A percentile compares a stretch with the other conserved stretches of the same genome.
Conservation (phyloP, 2,329 filamentous ascomycete species). For the Fusarium nematophilum region DNA sequence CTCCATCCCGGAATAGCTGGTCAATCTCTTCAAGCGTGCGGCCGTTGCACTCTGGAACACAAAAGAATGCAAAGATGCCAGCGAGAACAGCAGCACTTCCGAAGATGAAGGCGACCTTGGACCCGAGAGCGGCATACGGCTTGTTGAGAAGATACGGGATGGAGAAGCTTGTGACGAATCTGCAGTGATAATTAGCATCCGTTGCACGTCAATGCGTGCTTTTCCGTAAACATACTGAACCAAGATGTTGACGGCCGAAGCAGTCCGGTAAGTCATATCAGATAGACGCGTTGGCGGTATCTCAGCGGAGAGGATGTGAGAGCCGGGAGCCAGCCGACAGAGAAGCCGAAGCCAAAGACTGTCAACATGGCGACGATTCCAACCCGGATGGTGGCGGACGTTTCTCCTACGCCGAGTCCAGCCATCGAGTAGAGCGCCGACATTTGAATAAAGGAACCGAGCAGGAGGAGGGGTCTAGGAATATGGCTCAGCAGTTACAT, state of each 20-base stretch:
- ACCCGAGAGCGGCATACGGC: slow-evolving; percentile 47
- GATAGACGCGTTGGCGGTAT: slow-evolving; percentile 45
- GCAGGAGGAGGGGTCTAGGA: slow-evolving; percentile 6
- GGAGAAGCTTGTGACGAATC: slow-evolving; percentile 49
- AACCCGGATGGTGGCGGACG: slow-evolving; percentile 14
- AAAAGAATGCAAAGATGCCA: slow-evolving; percentile 16
- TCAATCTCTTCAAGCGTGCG: slow-evolving; percentile 19
- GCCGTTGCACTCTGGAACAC: slow-evolving; percentile 18
- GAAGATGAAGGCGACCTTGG: slow-evolving; percentile 52
- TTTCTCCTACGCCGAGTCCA: background rate
- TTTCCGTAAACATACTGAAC: slow-evolving; percentile 4
- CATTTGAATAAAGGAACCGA: background rate
- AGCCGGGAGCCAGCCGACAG: slow-evolving; percentile 47
- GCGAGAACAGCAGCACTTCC: slow-evolving; percentile 9
- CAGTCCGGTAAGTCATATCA: slow-evolving; percentile 45
- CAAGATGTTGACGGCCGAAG: slow-evolving; percentile 39
- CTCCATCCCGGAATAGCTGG: background rate
- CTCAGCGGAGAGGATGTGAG: slow-evolving; percentile 50
- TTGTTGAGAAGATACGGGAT: slow-evolving; percentile 52
- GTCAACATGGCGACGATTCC: slow-evolving; percentile 44
- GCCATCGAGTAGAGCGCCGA: background rate
- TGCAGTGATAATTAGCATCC: slow-evolving; percentile 40
- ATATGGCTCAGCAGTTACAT: no score
- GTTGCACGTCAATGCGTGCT: no score
- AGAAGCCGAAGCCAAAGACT: slow-evolving; percentile 45